phyloP scores from a whole-genome alignment of 2,329 filamentous ascomycete genomes.

The Tolypocladium sp. region DNA sequence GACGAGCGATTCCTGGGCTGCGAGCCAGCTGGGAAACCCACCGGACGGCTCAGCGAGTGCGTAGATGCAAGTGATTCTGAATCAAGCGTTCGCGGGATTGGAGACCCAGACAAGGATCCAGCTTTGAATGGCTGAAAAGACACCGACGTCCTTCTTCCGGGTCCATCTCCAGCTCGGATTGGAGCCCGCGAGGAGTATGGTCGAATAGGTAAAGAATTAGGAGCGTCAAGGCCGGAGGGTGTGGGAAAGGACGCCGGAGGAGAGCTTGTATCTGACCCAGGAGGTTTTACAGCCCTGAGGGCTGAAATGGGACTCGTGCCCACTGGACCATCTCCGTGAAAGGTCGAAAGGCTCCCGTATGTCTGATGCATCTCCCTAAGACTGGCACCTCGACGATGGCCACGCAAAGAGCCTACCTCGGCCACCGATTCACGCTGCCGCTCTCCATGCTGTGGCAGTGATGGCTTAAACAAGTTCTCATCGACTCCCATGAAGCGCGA shows the following conservation, averaged over 20 bases:
- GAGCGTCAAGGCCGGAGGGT: constrained; percentile 33
- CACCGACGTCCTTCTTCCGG: constrained; percentile 66
- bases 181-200: constrained; percentile 20
- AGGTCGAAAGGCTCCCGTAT: constrained; percentile 85
- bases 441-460: constrained; percentile 49
- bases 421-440: constrained; percentile 24
- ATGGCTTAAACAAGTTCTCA: constrained; percentile 78
- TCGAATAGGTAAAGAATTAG: constrained; percentile 46
- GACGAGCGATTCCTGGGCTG: constrained; percentile 61
- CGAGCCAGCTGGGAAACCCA: constrained; percentile 31
- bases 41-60: constrained; percentile 38
- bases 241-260: constrained; percentile 42
- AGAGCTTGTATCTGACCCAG: constrained; percentile 54
- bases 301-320: constrained; percentile 82
- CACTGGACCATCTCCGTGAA: constrained; percentile 68
- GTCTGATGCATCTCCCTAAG: constrained; percentile 62
- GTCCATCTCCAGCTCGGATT: constrained; percentile 39
- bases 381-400: constrained; percentile 39
- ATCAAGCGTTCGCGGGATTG: constrained; percentile 42
- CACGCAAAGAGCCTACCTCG: constrained; percentile 69
- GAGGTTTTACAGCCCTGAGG: constrained; percentile 57
- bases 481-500: constrained; percentile 90
- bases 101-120: constrained; percentile 86
- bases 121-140: constrained; percentile 96
- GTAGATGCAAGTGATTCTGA: constrained; percentile 46